Conservation (phyloP, 495 filamentous ascomycete species). For the Amphirosellinia nigrospora region DNA sequence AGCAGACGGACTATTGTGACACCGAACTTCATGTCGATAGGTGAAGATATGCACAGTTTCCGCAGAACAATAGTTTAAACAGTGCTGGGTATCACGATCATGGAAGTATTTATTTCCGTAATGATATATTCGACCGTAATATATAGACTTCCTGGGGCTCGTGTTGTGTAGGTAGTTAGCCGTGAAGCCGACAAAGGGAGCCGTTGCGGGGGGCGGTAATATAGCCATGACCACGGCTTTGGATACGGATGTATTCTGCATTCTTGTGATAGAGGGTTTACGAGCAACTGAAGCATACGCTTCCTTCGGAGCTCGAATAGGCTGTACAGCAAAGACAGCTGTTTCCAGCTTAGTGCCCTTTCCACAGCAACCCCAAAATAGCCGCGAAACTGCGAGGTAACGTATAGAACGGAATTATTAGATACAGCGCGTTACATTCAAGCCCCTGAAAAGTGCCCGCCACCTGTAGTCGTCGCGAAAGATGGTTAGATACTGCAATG, state of each 20-base stretch:
- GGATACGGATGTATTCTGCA: neutral
- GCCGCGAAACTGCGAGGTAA: neutral
- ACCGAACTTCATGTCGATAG: conserved; percentile 7
- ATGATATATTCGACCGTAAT: neutral
- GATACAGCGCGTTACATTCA: neutral
- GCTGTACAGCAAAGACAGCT: neutral
- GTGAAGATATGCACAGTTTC: neutral
- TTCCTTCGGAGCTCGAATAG: neutral
- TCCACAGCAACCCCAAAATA: neutral
- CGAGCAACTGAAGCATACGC: neutral
- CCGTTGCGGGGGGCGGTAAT: neutral
- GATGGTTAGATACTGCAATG: neutral
- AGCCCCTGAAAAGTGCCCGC: neutral
- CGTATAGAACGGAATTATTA: neutral
- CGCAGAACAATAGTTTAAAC: neutral
- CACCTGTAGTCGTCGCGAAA: neutral
- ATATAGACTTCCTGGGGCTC: neutral
- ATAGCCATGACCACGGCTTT: neutral
- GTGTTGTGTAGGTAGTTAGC: neutral
- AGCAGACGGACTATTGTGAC: neutral
- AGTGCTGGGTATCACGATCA: neutral
- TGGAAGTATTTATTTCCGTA: neutral
- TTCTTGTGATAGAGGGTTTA: neutral
- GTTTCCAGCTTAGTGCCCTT: neutral
- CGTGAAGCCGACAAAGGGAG: neutral